Conservation (phyloP, 306 rosid species). For the Cyamopsis tetragonoloba region DNA sequence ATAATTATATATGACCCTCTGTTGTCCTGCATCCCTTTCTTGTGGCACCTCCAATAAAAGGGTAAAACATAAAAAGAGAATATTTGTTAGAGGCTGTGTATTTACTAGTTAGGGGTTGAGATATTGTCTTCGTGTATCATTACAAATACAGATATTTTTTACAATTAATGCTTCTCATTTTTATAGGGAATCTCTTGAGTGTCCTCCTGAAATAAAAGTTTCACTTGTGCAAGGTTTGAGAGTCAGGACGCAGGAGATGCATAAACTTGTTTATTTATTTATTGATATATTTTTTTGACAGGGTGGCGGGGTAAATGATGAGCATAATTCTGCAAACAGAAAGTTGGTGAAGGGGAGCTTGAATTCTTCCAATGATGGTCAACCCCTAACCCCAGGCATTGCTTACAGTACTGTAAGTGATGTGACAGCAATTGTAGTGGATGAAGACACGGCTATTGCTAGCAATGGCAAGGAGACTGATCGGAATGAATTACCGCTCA, state of each 20-base stretch:
- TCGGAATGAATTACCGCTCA: slow-evolving; percentile 50
- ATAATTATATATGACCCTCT: neutral
- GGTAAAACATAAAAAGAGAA: slow-evolving; percentile 2
- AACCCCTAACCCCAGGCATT: slow-evolving; percentile 45
- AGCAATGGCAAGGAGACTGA: slow-evolving; percentile 51
- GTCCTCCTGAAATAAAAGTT: slow-evolving; percentile 10
- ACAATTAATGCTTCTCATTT: slow-evolving; percentile 1
- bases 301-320: slow-evolving; percentile 45
- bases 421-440: slow-evolving; percentile 33
- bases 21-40: neutral
- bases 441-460: slow-evolving; percentile 43
- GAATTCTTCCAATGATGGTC: slow-evolving; percentile 51
- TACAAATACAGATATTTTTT: neutral
- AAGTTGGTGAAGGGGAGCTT: slow-evolving; percentile 68
- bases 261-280: neutral
- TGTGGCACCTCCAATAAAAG: slow-evolving; percentile 3
- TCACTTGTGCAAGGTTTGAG: slow-evolving; percentile 16
- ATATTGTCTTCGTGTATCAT: neutral
- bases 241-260: neutral
- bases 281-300: slow-evolving; percentile 33
- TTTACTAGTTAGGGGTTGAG: slow-evolving; percentile 1
- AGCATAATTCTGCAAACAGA: slow-evolving; percentile 42
- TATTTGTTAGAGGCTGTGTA: neutral
- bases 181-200: neutral
- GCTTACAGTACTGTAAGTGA: slow-evolving; percentile 35